Evolutionary conservation across 441 rosid genomes (phyloP), one percentile per base, ranked within the genome.

Genomic region (Pelargonium cotyledonis): DNA sequence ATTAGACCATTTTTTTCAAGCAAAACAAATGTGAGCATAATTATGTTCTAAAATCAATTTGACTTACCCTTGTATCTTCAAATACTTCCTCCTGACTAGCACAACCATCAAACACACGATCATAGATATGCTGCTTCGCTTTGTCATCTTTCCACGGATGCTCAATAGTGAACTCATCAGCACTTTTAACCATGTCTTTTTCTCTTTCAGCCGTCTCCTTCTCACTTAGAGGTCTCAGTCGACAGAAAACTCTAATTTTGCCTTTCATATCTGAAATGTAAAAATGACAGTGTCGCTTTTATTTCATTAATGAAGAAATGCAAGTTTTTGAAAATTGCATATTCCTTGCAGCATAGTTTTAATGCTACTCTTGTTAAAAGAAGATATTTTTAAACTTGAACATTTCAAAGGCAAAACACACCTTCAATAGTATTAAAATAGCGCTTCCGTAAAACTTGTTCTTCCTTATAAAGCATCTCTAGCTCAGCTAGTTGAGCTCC

Each of bases 341-440:
- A 19, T 15, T 2, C 6, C 35, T 58, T 58, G 63, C 21, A 58
- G 31, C 14, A 19, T 11, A 58, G 63, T 8, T 58, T 11, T 4
- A 58, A 58, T 38, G 8, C 3, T 38, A 38, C 41, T 38, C 41
- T 38, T 38, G 41, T 38, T 38, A 38, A 35, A 35, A 35, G 29
- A 19, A 18, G 21, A 19, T 8, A 19, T 0, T 8, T 6, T 6
- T 16, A 7, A 6, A 10, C 31, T 5, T 10, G 11, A 29, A 31
- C 14, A 12, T 29, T 63, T 5, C 8, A 63, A 38, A 63, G 41
- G 61, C 72, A 68, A 46, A 19, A 19, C 63, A 19, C 35, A 95
- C 96, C 99, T 88, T 95, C 99, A 66, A 95, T 92, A 11, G 88
- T 95, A 73, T 95, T 95, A 72, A 89, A 95, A 44, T 90, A 95